Conservation (phyloP, 2,329 filamentous ascomycete species). For the Sporothrix schenckii region DNA sequence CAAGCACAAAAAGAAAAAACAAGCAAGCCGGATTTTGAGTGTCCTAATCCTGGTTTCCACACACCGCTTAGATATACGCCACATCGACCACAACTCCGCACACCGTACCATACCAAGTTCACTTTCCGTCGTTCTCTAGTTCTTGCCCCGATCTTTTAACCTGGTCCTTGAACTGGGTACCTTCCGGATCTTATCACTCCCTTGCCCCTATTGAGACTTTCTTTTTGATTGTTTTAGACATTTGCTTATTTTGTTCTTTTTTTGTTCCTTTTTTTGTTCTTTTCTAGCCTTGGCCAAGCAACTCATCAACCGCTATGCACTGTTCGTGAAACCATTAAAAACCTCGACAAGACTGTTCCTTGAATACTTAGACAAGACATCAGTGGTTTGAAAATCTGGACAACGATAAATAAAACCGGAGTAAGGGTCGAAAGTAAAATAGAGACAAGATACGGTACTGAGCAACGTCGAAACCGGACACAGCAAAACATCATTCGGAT, state of each 20-base stretch:
- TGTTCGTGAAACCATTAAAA: neutral
- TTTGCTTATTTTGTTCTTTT: no score
- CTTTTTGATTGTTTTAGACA: neutral
- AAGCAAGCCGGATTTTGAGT: neutral
- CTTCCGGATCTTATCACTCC: neutral
- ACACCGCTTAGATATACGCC: constrained; percentile 6
- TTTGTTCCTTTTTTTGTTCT: neutral
- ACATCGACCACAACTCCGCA: neutral
- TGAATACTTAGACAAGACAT: neutral
- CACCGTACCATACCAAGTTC: neutral
- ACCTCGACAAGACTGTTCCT: neutral
- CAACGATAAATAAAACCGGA: constrained; percentile 11
- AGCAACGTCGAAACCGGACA: neutral
- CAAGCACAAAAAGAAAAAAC: neutral
- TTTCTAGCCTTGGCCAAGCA: neutral
- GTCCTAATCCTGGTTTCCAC: neutral
- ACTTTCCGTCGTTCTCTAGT: neutral
- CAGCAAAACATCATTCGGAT: neutral
- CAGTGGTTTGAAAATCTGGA: neutral
- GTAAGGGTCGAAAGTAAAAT: neutral
- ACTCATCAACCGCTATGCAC: neutral
- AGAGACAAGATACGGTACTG: neutral
- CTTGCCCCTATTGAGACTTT: constrained; percentile 19
- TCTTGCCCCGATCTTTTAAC: neutral
- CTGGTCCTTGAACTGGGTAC: neutral